Evolutionary conservation across 2,329 filamentous ascomycete genomes (phyloP), one percentile per base, ranked within the genome.

Genomic region (Aureobasidium sp.): DNA sequence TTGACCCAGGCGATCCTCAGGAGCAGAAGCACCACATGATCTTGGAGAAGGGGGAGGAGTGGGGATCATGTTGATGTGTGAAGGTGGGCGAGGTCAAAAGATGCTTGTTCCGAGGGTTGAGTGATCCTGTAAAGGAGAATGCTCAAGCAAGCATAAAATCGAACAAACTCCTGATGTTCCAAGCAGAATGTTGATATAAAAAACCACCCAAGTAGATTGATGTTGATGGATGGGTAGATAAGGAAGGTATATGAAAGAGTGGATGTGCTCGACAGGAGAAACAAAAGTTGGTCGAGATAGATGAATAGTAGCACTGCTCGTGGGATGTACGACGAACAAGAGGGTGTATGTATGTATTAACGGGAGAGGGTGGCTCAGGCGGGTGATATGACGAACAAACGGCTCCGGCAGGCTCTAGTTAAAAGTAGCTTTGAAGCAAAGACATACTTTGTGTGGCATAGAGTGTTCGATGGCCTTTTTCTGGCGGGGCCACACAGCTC

Each of bases 1-100:
- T 62, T 84, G 82, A 70, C 91, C 90, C 76, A 97, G 73, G 66
- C 90, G 84, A 67, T 90, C 88, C 78, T 95, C 88, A 37, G 90
- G 89, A 42, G 67, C 63, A 61, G 68, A 70, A 39, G 55, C 53
- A 59, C 59, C 63, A 55, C 57, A 62, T 54, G 63, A 62, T 47
- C 62, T 64, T 39, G 75, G 75, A 54, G 75, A 76, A 57, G 71
- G 65, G 60, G 75, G 75, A 42, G 75, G 75, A 54, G 75, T 76
- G 48, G 71, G 74, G 59, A 74, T 70, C 73, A 76, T 76, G 54
- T 55, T 72, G 67, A 53, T 47, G 55, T 52, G 55, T 45, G 44
- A 45, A 17, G 41, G 79, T n/a, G n/a, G 59, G 65, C 71, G 3
- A 79, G 76, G 76, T 75, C 25, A 24, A 29, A 17, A 37, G 27